phyloP scores from a whole-genome alignment of 2,329 filamentous ascomycete species.

The Fusarium veterinarium region DNA sequence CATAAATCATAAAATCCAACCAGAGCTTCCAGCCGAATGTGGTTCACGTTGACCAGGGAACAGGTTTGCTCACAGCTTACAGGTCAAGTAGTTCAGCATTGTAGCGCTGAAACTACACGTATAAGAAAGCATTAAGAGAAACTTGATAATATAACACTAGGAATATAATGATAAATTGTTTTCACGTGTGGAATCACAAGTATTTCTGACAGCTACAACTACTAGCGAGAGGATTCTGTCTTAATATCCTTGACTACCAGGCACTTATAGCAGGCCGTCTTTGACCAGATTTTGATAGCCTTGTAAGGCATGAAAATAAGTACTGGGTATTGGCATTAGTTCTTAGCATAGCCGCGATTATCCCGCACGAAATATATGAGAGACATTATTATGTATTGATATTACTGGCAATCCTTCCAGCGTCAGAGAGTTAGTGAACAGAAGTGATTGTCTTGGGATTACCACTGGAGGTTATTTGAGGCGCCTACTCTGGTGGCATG shows the following conservation, averaged over 20 bases:
- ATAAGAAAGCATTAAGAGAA: background rate
- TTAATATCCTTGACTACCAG: constrained; percentile 15
- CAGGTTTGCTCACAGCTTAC: background rate
- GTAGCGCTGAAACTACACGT: background rate
- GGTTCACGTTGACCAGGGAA: background rate
- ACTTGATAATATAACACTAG: background rate
- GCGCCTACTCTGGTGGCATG: background rate
- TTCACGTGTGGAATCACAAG: background rate
- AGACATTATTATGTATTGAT: background rate
- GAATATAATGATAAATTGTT: background rate
- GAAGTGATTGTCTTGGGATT: background rate
- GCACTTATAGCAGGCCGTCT: constrained; percentile 5
- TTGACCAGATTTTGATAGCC: background rate
- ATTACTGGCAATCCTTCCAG: background rate
- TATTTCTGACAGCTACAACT: background rate
- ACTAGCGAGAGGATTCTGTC: background rate
- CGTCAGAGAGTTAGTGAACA: background rate
- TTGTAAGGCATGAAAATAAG: background rate
- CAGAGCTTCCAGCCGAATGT: background rate
- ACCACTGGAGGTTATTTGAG: background rate
- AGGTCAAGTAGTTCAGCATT: background rate
- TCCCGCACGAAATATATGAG: background rate
- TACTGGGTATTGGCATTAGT: background rate
- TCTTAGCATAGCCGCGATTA: background rate
- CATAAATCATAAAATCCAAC: background rate